phyloP scores from a whole-genome alignment of 371 early-diverging fungal species.

The Polyrhizophydium stewartii region DNA sequence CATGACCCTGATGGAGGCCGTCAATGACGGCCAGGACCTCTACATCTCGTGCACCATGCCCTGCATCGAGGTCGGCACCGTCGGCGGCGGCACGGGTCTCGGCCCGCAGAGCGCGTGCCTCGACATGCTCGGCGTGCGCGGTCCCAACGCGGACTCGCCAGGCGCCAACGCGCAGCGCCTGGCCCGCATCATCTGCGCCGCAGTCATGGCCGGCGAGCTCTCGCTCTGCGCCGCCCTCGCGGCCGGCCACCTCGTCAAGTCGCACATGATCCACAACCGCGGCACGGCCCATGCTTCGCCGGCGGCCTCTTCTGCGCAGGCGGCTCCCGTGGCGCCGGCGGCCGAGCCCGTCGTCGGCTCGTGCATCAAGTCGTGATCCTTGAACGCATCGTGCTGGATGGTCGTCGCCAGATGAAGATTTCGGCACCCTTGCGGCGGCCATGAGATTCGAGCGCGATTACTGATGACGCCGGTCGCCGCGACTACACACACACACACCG shows the following conservation, averaged over 20 bases:
- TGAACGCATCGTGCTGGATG: too few species aligned
- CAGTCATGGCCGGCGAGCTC: conserved; percentile 97
- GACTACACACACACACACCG: too few species aligned
- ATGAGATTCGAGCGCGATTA: too few species aligned
- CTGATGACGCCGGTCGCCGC: too few species aligned
- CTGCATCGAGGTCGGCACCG: conserved; percentile 91
- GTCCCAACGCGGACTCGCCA: conserved; percentile 76
- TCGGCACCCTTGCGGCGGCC: too few species aligned
- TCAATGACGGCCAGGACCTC: conserved; percentile 72
- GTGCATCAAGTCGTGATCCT: conserved; percentile 1
- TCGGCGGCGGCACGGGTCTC: conserved; percentile 93
- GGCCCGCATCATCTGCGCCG: conserved; percentile 85
- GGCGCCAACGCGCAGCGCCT: conserved; percentile 85
- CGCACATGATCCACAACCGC: conserved; percentile 11
- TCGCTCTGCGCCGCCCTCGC: conserved; percentile 78
- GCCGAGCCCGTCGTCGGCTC: not conserved
- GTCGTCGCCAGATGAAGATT: too few species aligned
- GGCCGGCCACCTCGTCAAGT: conserved; percentile 26
- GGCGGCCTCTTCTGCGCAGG: too few species aligned
- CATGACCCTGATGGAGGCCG: conserved; percentile 91
- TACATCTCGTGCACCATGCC: conserved; percentile 93
- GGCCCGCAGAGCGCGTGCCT: conserved; percentile 86
- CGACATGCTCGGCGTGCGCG: conserved; percentile 85
- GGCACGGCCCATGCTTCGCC: not conserved
- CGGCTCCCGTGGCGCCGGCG: not conserved